These are phyloP conservation scores for Niebla homalea DNA, from an alignment of 495 filamentous ascomycete genomes.

Conservation along the genomic window DNA sequence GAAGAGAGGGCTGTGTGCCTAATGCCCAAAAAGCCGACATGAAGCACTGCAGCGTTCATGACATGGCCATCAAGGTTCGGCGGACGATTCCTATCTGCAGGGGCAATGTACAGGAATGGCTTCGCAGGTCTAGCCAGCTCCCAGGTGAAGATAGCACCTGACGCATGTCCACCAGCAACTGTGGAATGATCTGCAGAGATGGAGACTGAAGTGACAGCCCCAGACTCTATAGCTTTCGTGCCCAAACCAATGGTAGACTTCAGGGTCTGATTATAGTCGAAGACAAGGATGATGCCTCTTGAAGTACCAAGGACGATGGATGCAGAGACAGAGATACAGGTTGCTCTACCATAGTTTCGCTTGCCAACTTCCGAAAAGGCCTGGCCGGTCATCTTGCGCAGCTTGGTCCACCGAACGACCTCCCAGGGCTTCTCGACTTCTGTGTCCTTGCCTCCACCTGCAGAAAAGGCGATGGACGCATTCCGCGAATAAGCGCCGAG, in stretches of 20 bases:
- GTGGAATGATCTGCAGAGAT: conserved; percentile 90
- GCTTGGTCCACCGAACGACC: conserved; percentile 87
- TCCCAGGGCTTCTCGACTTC: conserved; percentile 79
- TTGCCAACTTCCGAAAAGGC: conserved; percentile 90
- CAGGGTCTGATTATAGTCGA: conserved; percentile 92
- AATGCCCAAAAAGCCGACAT: conserved; percentile 90
- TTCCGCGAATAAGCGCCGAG: conserved; percentile 62
- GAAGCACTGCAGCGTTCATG: conserved; percentile 59
- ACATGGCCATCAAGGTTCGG: conserved; percentile 71
- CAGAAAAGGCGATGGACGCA: conserved; percentile 48
- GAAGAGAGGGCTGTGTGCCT: conserved; percentile 93
- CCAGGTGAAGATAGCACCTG: conserved; percentile 94
- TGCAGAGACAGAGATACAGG: conserved; percentile 79
- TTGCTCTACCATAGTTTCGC: conserved; percentile 84
- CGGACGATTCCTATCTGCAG: conserved; percentile 51
- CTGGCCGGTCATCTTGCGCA: conserved; percentile 78
- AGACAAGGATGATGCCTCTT: conserved; percentile 85
- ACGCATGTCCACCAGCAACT: conserved; percentile 77
- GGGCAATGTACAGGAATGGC: conserved; percentile 81
- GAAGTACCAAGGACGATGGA: conserved; percentile 84
- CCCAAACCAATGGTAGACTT: conserved; percentile 89
- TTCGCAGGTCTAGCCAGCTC: conserved; percentile 66
- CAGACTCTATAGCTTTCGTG: conserved; percentile 88
- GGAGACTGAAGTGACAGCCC: conserved; percentile 72
- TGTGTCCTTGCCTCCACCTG: conserved; percentile 42